Conservation (phyloP, 371 early-diverging fungal species). For the Mortierella sp. region DNA sequence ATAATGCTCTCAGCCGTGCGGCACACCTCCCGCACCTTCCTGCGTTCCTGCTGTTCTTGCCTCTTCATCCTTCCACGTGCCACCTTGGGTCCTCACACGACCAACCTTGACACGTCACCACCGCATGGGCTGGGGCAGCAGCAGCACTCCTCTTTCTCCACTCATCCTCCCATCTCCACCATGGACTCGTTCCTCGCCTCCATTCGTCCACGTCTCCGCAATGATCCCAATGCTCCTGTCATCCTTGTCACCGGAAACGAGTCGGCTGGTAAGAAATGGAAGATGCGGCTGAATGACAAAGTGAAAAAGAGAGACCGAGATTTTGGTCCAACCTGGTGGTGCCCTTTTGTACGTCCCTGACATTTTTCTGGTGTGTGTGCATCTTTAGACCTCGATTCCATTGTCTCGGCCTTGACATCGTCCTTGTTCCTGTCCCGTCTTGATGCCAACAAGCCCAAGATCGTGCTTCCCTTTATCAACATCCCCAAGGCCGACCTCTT, state of each 20-base stretch:
- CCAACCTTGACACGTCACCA: neutral
- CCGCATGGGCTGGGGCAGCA: neutral
- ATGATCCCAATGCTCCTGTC: constrained; percentile 26
- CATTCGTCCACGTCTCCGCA: constrained; percentile 24
- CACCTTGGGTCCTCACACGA: too few relatives aligned
- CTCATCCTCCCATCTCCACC: neutral
- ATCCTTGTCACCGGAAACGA: constrained; percentile 77
- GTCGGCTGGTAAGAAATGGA: constrained; percentile 66
- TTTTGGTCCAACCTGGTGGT: neutral
- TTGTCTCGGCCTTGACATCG: constrained; percentile 68
- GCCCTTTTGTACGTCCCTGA: too few relatives aligned
- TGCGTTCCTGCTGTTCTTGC: too few relatives aligned
- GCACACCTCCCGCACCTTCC: too few relatives aligned
- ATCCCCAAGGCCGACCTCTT: constrained; percentile 69
- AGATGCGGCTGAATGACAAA: neutral
- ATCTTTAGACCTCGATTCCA: constrained; percentile 72
- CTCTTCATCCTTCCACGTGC: too few relatives aligned
- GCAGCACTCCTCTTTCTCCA: too few relatives aligned
- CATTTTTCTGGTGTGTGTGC: too few relatives aligned
- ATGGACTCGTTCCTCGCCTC: constrained; percentile 36
- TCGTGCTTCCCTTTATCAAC: constrained; percentile 62
- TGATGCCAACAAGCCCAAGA: neutral
- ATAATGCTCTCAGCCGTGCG: too few relatives aligned
- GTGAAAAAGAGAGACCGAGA: neutral
- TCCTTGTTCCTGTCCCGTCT: constrained; percentile 55